A percentile compares a stretch with the other conserved stretches of the same genome.
Conservation (phyloP, 768 basidiomycete genomes). For the Russula earlei region DNA sequence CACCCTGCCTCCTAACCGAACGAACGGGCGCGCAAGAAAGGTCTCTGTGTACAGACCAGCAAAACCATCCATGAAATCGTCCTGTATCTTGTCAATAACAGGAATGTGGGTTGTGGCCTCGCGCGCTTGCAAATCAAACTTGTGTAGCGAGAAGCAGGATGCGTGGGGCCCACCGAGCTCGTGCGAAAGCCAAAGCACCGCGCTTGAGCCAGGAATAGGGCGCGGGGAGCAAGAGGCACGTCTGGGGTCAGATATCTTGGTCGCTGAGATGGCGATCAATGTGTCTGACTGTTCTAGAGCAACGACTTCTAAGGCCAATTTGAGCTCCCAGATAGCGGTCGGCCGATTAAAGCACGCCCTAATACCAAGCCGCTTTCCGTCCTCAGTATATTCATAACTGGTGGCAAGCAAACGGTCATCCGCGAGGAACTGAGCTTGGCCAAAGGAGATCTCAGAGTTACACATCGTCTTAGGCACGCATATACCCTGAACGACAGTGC, state of each 20-base stretch:
- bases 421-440: conserved; percentile 15
- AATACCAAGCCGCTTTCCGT: conserved; percentile 26
- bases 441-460: conserved; percentile 3
- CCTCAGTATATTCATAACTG: conserved; percentile 22
- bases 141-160: conserved; percentile 24
- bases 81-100: conserved; percentile 10
- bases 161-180: conserved; percentile 26
- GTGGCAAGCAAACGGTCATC: conserved; percentile 22
- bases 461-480: not conserved
- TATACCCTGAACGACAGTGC: conserved; percentile 1
- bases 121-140: conserved; percentile 7
- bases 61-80: conserved; percentile 21
- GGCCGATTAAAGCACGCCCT: conserved; percentile 27
- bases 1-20: conserved; percentile 8
- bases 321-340: conserved; percentile 23
- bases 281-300: not conserved
- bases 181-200: conserved; percentile 26
- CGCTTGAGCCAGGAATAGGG: not conserved
- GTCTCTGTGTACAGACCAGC: conserved; percentile 28
- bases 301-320: conserved; percentile 1
- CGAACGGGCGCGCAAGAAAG: conserved; percentile 23
- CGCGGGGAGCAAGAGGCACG: conserved; percentile 20
- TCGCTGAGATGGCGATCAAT: not conserved
- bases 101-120: conserved; percentile 19
- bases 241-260: conserved; percentile 11